These are phyloP conservation scores for Yamadazyma epiphylla DNA, from an alignment of 1,139 yeast genomes.

Conservation along the genomic window DNA sequence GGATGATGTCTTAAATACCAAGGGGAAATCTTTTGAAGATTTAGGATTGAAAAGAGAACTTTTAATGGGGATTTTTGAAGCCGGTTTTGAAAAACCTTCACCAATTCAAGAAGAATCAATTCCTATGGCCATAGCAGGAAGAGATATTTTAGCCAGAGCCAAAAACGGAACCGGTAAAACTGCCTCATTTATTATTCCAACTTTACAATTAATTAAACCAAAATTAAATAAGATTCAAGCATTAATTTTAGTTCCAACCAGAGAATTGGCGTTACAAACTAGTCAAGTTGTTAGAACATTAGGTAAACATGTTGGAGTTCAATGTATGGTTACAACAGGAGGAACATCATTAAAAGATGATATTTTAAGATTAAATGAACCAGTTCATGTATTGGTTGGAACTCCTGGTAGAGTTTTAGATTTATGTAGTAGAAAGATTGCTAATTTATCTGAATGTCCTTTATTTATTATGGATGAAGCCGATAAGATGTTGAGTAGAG, in stretches of 20 bases:
- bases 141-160: constrained; percentile 96
- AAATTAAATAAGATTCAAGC: constrained; percentile 84
- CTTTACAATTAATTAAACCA: constrained; percentile 81
- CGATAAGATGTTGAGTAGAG: constrained; percentile 91
- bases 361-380: constrained; percentile 85
- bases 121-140: constrained; percentile 92
- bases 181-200: constrained; percentile 90
- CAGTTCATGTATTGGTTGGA: constrained; percentile 88
- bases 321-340: constrained; percentile 98
- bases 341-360: constrained; percentile 95
- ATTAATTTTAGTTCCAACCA: constrained; percentile 84
- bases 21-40: constrained; percentile 90
- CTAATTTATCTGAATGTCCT: constrained; percentile 83
- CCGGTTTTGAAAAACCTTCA: constrained; percentile 97
- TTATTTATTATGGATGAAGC: constrained; percentile 98
- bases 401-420: constrained; percentile 97
- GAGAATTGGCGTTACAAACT: constrained; percentile 95
- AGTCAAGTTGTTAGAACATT: constrained; percentile 97
- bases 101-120: constrained; percentile 98
- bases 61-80: constrained; percentile 97
- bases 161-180: constrained; percentile 99
- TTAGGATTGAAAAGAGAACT: constrained; percentile 88
- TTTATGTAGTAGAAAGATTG: constrained; percentile 82
- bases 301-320: constrained; percentile 88
- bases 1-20: constrained; percentile 89